Conservation (phyloP, 352 stramenopile species). For the Pseudoperonospora humuli region DNA sequence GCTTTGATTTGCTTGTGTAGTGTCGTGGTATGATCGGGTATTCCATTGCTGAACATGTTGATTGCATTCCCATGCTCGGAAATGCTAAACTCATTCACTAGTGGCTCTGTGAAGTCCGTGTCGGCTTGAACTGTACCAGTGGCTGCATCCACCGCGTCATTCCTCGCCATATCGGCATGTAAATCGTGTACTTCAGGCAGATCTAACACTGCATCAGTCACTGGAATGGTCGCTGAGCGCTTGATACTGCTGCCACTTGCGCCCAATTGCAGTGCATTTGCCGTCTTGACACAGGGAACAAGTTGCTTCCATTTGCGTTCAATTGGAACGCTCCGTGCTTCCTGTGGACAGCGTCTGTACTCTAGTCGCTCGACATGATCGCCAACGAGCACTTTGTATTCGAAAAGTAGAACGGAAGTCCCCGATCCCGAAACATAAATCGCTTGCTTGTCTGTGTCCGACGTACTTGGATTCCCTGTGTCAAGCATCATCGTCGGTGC, state of each 20-base stretch:
- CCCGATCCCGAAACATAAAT: conserved; percentile 38
- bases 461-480: conserved; percentile 12
- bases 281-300: conserved; percentile 31
- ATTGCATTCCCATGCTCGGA: conserved; percentile 30
- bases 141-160: conserved; percentile 29
- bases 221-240: conserved; percentile 30
- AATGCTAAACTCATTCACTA: conserved; percentile 40
- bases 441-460: conserved; percentile 14
- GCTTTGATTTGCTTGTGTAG: conserved; percentile 11
- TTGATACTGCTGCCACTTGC: conserved; percentile 35
- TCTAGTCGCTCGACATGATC: conserved; percentile 56
- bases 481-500: conserved; percentile 33
- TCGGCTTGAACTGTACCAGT: conserved; percentile 16
- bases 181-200: conserved; percentile 59
- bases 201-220: conserved; percentile 44
- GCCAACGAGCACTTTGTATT: conserved; percentile 41
- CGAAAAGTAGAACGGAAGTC: conserved; percentile 35
- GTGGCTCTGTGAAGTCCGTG: neutral
- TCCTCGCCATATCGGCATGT: conserved; percentile 28
- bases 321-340: conserved; percentile 17
- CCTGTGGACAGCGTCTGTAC: conserved; percentile 39
- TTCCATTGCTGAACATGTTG: conserved; percentile 55
- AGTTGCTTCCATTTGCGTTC: conserved; percentile 43
- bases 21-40: conserved; percentile 35
- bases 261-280: conserved; percentile 43